A percentile compares a stretch with the other conserved stretches of the same genome.
phyloP scores from a whole-genome alignment of 257 asterid species.

The Nicotiana knightiana region DNA sequence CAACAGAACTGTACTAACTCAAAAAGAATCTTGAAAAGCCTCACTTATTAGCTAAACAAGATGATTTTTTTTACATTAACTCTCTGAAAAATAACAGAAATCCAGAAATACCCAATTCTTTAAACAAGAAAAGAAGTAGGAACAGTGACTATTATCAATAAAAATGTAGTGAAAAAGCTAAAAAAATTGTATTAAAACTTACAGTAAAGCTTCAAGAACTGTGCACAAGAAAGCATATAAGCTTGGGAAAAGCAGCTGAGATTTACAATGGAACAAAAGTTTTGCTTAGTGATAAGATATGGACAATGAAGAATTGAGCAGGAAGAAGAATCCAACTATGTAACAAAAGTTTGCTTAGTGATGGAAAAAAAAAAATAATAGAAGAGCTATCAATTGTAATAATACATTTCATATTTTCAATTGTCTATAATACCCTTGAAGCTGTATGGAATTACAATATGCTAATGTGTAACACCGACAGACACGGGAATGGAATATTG shows the following conservation, averaged over 20 bases:
- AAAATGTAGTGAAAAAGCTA: not conserved
- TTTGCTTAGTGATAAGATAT: conserved; percentile 1
- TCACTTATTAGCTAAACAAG: not conserved
- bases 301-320: not conserved
- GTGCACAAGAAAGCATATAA: not conserved
- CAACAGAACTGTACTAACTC: conserved; percentile 1
- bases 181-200: not conserved
- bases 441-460: not conserved
- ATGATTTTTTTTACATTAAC: not conserved
- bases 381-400: not conserved
- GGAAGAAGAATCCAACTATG: not conserved
- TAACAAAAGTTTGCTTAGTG: not conserved
- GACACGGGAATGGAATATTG: not conserved
- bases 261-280: not conserved
- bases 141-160: not conserved
- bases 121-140: not conserved
- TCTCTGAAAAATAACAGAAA: not conserved
- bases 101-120: not conserved
- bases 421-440: conserved; percentile 18
- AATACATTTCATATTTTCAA: not conserved
- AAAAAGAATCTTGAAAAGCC: conserved; percentile 1
- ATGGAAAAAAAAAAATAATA: not conserved
- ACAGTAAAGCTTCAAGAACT: not conserved
- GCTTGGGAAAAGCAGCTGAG: not conserved
- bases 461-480: conserved; percentile 21